phyloP scores from a whole-genome alignment of 2,329 filamentous ascomycete species.

The Alternaria alternata region DNA sequence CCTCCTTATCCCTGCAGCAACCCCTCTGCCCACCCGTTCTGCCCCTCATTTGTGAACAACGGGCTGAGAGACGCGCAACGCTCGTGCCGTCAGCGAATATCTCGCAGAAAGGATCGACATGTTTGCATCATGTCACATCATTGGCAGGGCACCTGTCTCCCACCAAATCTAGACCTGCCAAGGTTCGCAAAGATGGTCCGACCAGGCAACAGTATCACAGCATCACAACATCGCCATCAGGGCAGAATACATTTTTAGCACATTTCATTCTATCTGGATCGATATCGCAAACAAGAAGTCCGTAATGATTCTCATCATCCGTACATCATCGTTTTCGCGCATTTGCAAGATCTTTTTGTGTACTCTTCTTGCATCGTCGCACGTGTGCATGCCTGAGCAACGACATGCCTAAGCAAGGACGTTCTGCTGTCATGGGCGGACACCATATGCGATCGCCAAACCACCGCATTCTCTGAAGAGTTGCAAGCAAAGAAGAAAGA shows the following conservation, averaged over 20 bases:
- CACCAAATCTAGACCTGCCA: no score
- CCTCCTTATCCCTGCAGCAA: not conserved
- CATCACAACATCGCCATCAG: not conserved
- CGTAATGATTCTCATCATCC: constrained; percentile 12
- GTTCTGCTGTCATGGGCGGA: constrained; percentile 22
- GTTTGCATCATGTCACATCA: constrained; percentile 22
- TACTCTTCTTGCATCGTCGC: not conserved
- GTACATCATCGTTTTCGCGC: constrained; percentile 31
- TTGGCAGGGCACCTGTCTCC: not conserved
- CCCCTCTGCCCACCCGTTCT: not conserved
- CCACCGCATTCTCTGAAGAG: constrained; percentile 1
- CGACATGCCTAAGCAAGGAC: constrained; percentile 2
- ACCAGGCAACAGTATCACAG: no score
- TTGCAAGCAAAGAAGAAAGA: constrained; percentile 3
- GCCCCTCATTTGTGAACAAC: constrained; percentile 10
- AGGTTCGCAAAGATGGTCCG: no score
- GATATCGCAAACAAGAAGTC: constrained; percentile 41
- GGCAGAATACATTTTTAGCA: constrained; percentile 14
- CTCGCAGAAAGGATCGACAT: constrained; percentile 1
- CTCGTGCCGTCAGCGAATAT: not conserved
- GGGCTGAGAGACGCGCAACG: constrained; percentile 6
- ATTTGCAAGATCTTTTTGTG: constrained; percentile 4
- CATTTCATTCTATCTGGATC: constrained; percentile 39
- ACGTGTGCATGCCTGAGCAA: not conserved
- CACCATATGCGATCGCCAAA: constrained; percentile 14